Conservation (phyloP, 2,329 filamentous ascomycete species). For the Xylariaceae sp. region DNA sequence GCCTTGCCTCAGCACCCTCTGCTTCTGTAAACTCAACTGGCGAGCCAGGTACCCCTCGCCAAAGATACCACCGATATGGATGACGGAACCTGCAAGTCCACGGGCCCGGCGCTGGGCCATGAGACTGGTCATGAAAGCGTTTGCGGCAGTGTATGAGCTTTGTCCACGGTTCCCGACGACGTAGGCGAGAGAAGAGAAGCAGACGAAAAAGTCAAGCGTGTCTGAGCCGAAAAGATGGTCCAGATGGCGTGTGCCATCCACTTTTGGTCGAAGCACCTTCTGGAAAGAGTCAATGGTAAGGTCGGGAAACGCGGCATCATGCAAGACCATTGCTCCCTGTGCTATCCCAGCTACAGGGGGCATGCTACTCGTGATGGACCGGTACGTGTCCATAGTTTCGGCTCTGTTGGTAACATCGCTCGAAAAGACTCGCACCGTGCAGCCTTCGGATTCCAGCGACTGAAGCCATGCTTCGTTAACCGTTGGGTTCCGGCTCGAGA, state of each 20-base stretch:
- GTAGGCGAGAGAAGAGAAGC: not conserved
- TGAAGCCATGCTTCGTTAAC: constrained; percentile 21
- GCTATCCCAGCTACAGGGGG: not conserved
- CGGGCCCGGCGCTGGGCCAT: not conserved
- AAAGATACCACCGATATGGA: not conserved
- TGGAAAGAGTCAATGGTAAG: not conserved
- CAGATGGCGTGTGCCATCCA: not conserved
- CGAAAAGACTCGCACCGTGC: constrained; percentile 1
- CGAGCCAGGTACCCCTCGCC: not conserved
- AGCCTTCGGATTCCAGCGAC: constrained; percentile 12
- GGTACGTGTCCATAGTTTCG: not conserved
- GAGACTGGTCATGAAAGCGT: not conserved
- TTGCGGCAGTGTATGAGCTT: not conserved
- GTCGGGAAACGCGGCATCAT: not conserved
- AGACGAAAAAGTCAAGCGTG: not conserved
- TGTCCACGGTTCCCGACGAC: not conserved
- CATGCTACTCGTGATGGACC: not conserved
- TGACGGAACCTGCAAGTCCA: not conserved
- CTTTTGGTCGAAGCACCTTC: not conserved
- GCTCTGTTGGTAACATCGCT: constrained; percentile 16
- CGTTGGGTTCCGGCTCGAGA: constrained; percentile 31
- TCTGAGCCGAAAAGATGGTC: not conserved
- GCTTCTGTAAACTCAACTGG: too few relatives aligned
- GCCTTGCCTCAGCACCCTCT: too few relatives aligned
- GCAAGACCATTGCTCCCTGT: not conserved